Evolutionary conservation across 257 asterid genomes (phyloP), one percentile per base, ranked within the genome.

Genomic region (Solanum verrucosum): DNA sequence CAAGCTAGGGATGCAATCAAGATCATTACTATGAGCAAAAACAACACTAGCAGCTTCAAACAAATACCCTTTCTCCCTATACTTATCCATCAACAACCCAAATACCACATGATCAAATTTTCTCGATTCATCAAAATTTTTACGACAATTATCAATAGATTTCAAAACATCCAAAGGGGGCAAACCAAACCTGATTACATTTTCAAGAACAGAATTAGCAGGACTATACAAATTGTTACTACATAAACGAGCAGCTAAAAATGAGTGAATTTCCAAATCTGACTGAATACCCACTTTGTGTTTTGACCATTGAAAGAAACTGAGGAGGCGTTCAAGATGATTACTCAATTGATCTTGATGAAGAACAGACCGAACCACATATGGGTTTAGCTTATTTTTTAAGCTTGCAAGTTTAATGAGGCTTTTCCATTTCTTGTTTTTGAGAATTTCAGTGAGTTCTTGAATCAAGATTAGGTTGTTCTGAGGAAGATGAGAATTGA

Each of bases 271-370:
- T 18, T 88, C 37, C 77, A 88, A 49, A 75, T 85, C 56, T 25
- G 86, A 84, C 2, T 84, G 49, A 85, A 88, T 63, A 77, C 88
- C 86, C 35, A 85, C n/a, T 85, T 88, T 77, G 72, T 63, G 44
- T 20, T 71, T 25, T n/a, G 88, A 88, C 88, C 88, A 88, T 37
- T 75, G 72, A 40, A 88, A 37, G 77, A 88, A 88, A 31, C 86
- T 75, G 72, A 88, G 33, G 15, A 88, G 87, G 73, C 87, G 84
- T 29, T 75, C 83, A 75, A 84, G 78, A 16, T 82, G 67, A 15
- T 34, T 20, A 63, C 23, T 84, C 73, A 31, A 52, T 74, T 88
- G 88, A 27, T 85, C n/a, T 42, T 85, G 83, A 11, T 21, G n/a
- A 67, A 85, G 59, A 38, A 88, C 86, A 7, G 88, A 52, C 4